A percentile compares a stretch with the other conserved stretches of the same genome.
These are phyloP conservation scores for Pichia cabralensis DNA, from an alignment of 805 yeast genomes.

Conservation along the genomic window DNA sequence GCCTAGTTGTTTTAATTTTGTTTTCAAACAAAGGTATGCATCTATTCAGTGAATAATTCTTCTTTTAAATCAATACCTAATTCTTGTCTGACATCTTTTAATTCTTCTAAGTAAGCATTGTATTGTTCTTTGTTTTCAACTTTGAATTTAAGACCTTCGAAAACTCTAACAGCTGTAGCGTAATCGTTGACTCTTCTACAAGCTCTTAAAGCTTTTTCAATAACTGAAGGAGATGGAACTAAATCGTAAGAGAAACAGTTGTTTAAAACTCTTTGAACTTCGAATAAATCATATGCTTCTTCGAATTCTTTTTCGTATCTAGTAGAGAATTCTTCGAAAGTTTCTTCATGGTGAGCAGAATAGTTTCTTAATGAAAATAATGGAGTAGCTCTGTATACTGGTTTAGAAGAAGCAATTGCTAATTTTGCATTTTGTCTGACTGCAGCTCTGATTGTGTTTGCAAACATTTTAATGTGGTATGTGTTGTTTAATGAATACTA, in stretches of 20 bases:
- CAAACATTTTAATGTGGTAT: slow-evolving; percentile 19
- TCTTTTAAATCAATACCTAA: slow-evolving; percentile 90
- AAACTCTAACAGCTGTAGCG: slow-evolving; percentile 97
- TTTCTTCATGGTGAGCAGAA: slow-evolving; percentile 81
- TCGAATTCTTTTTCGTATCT: slow-evolving; percentile 93
- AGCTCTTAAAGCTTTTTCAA: slow-evolving; percentile 92
- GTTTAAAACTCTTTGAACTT: slow-evolving; percentile 90
- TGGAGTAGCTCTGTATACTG: slow-evolving; percentile 8
- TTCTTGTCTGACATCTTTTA: slow-evolving; percentile 83
- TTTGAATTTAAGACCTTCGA: slow-evolving; percentile 93
- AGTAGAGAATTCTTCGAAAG: slow-evolving; percentile 87
- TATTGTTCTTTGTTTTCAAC: slow-evolving; percentile 92
- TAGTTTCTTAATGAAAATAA: slow-evolving; percentile 43
- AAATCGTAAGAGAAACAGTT: slow-evolving; percentile 97
- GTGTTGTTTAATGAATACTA: not conserved
- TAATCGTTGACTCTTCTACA: slow-evolving; percentile 98
- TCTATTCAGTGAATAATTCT: slow-evolving; percentile 48
- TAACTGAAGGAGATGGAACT: slow-evolving; percentile 95
- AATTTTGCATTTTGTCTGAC: slow-evolving; percentile 26
- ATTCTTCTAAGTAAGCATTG: slow-evolving; percentile 90
- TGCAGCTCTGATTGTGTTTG: slow-evolving; percentile 25
- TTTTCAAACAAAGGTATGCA: no score
- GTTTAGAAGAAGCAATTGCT: slow-evolving; percentile 15
- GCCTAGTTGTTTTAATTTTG: not conserved
- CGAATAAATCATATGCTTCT: slow-evolving; percentile 79